Base-by-base conservation (phyloP, 1,139 yeast genomes). In the Suhomyces wounanorum region DNA sequence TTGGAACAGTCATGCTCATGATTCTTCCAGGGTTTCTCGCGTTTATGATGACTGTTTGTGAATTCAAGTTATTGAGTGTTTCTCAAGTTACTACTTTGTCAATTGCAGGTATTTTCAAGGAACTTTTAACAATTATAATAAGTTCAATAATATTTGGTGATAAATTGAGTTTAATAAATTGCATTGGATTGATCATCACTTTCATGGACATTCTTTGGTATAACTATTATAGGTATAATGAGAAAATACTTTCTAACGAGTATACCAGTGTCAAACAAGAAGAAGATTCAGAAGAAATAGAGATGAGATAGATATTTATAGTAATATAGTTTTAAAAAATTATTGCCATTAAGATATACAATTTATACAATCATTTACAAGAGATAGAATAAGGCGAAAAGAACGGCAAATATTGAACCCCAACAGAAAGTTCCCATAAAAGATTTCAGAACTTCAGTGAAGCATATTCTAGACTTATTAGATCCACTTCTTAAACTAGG, bases 21-120 rank as follows among this genome's bases (percentile, higher is more conserved):
- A 62, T 87, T 11, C 72, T 90, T 40, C 99, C 99, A 0, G 98
- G 99, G 0, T 56, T 88, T 10, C 71, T 89, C 44, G 98, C 97
- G 9, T 91, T 92, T 61, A 79, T 88, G 69, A 88, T 94, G 95
- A 94, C 97, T 0, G 69, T 90, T 36, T 84, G 95, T 59, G 99
- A 94, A 66, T 94, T 89, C 68, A 84, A 88, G 55, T 81, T 94
- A 14, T 75, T 94, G 45, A 85, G 89, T 51, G 82, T 87, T 45
- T 89, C 97, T 0, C 89, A 89, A 52, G 94, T 95, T 13, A 77
- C 91, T 38, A 92, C 99, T 0, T 72, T 94, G 38, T 85, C 95
- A 4, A 83, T 94, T 36, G 96, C 96, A 0, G 99, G 99, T 1
- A 89, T 94, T 31, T 88, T 92, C 63, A 94, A 94, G 66, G 99